Evolutionary conservation across 2,329 filamentous ascomycete species (phyloP).

Genomic region (Lachnellula suecica): DNA sequence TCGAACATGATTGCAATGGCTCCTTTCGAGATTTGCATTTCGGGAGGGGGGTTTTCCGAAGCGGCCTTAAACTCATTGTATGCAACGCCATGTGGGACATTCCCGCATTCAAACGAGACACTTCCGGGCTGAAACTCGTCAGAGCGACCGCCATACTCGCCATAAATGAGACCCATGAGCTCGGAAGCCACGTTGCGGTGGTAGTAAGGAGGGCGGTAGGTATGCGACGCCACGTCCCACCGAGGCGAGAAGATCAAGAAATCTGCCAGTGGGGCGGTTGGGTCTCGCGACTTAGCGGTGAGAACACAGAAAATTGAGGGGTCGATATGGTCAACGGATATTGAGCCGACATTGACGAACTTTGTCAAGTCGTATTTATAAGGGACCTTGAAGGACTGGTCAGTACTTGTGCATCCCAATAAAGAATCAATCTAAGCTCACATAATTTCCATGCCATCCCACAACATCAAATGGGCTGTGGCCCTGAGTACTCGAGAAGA

Average conservation of each 20-base stretch:
- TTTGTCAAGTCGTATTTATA: constrained; percentile 75
- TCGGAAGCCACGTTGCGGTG: constrained; percentile 53
- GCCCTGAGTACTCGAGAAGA: constrained; percentile 62
- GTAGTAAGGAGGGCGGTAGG: constrained; percentile 59
- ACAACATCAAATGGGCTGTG: constrained; percentile 78
- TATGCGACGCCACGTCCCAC: constrained; percentile 62
- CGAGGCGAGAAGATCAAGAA: constrained; percentile 68
- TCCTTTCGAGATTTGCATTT: constrained; percentile 45
- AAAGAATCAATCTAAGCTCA: too few relatives aligned
- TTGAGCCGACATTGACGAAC: constrained; percentile 58
- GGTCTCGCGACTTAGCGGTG: constrained; percentile 54
- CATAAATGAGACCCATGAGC: constrained; percentile 44
- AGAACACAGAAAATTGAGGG: constrained; percentile 67
- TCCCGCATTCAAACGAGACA: constrained; percentile 39
- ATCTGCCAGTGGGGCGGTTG: constrained; percentile 58
- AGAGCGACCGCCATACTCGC: constrained; percentile 60
- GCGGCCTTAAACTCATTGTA: constrained; percentile 46
- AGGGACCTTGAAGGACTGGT: too few relatives aligned
- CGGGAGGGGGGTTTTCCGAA: constrained; percentile 45
- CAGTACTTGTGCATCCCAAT: too few relatives aligned
- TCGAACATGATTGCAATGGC: constrained; percentile 52
- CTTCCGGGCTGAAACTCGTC: constrained; percentile 56
- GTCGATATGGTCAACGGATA: constrained; percentile 64
- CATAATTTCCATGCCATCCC: constrained; percentile 69
- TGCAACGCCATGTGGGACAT: constrained; percentile 49